Evolutionary conservation across 352 stramenopile genomes (phyloP).

Genomic region (Phytophthora citrophthora): DNA sequence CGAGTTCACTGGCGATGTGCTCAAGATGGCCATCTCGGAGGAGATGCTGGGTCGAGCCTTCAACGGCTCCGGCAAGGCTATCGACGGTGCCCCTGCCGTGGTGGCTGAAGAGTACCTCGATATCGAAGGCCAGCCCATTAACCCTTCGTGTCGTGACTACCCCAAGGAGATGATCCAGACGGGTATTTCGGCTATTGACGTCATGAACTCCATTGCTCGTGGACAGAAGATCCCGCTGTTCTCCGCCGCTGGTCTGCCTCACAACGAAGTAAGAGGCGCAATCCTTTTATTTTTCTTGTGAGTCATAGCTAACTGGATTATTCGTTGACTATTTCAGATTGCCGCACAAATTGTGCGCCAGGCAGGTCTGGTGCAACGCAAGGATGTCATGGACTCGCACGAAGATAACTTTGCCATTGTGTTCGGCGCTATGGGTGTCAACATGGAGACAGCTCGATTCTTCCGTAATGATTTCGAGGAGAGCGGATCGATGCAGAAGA

Average conservation of each 20-base stretch:
- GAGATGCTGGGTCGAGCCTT: constrained; percentile 98
- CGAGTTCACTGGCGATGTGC: constrained; percentile 98
- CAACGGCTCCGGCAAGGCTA: constrained; percentile 98
- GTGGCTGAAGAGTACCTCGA: constrained; percentile 99
- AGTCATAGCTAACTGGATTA: constrained; percentile 6
- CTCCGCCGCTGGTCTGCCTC: constrained; percentile 97
- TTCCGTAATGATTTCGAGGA: constrained; percentile 98
- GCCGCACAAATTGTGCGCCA: constrained; percentile 99
- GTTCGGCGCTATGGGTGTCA: constrained; percentile 99
- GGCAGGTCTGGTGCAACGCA: constrained; percentile 98
- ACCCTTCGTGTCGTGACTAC: constrained; percentile 98
- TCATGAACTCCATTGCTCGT: constrained; percentile 99
- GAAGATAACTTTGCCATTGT: constrained; percentile 99
- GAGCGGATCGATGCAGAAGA: constrained; percentile 98
- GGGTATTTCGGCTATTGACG: constrained; percentile 99
- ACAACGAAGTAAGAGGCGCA: constrained; percentile 91
- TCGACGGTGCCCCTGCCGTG: constrained; percentile 97
- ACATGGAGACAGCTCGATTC: constrained; percentile 99
- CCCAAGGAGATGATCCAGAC: constrained; percentile 99
- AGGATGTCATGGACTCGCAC: constrained; percentile 98
- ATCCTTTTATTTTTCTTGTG: not conserved
- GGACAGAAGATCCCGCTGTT: constrained; percentile 99
- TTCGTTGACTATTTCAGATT: constrained; percentile 61
- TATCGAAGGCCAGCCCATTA: constrained; percentile 99
- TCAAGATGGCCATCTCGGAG: constrained; percentile 99